Evolutionary conservation across 345 rosid genomes (phyloP), one percentile per base, ranked within the genome.

Genomic region (Viola odorata): DNA sequence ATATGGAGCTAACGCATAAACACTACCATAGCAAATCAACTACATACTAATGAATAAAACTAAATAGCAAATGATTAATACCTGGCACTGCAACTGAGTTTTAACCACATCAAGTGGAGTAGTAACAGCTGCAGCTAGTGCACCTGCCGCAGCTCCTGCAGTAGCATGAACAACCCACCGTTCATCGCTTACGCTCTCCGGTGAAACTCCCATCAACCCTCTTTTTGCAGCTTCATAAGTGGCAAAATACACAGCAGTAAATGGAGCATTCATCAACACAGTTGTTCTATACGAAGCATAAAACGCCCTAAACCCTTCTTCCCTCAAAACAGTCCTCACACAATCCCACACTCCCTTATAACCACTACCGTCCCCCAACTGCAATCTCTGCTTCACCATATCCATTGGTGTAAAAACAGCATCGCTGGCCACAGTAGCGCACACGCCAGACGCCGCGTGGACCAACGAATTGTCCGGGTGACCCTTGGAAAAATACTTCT

Each of bases 41-140:
- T 23, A 2, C 32, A 2, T 23, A 23, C 32, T 23, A 23, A 23
- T 23, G 32, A 23, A 23, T 23, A 23, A 23, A 23, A 23, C 32
- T 23, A 23, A 23, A 23, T 23, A 75, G 16, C 12, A 50, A 52
- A 14, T 12, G n/a, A 5, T 36, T 0, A 61, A 49, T 74, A 95
- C 99, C 99, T 95, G 99, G 76, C 99, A 95, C 64, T 95, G 99
- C 87, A 95, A 80, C 77, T 90, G 97, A 54, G 99, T 94, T 77
- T 94, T 94, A 37, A 90, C 97, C 44, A 90, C 97, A 51, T 94
- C 97, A 12, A 90, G 86, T 3, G 95, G 99, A 4, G 95, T 87
- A 0, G 97, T 94, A 5, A 86, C 59, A 8, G 81, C 95, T 38
- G 97, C 95, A 0, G 95, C 99, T 50, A 85, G 55, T 0, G 89